A percentile compares a stretch with the other conserved stretches of the same genome.
Evolutionary conservation across 148 eudicot species (phyloP).

Genomic region (Pharnaceum exiguum): DNA sequence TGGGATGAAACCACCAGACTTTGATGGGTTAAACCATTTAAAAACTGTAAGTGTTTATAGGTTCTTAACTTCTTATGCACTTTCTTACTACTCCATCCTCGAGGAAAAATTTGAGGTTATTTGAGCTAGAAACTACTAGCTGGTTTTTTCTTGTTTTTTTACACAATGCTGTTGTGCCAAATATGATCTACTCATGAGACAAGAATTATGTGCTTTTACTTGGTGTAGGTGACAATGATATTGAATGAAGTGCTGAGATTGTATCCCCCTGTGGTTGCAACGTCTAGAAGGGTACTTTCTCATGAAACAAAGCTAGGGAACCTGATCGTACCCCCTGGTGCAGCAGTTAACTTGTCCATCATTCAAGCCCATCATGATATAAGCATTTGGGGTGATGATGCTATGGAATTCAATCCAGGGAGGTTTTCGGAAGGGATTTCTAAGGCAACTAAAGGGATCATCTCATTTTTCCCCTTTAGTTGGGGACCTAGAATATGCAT

Average conservation of each 20-base stretch:
- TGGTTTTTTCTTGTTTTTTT: background rate
- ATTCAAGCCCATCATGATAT: slow-evolving; percentile 25
- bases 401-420: slow-evolving; percentile 34
- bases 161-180: slow-evolving; percentile 43
- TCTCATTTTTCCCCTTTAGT: slow-evolving; percentile 31
- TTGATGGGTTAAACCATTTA: slow-evolving; percentile 18
- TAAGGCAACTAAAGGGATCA: slow-evolving; percentile 19
- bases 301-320: slow-evolving; percentile 24
- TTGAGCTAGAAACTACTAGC: background rate
- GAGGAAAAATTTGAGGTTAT: no score
- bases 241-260: slow-evolving; percentile 34
- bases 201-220: no score
- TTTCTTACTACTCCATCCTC: no score
- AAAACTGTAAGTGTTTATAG: slow-evolving; percentile 14
- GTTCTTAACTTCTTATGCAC: background rate
- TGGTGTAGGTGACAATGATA: no score
- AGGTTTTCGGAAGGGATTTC: slow-evolving; percentile 39
- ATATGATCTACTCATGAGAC: no score
- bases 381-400: slow-evolving; percentile 42
- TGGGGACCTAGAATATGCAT: slow-evolving; percentile 35
- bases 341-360: slow-evolving; percentile 10
- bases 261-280: slow-evolving; percentile 18
- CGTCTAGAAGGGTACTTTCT: background rate
- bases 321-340: slow-evolving; percentile 22
- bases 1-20: slow-evolving; percentile 16